Conservation (phyloP, 108 stramenopile genomes). For the Cyclotella cryptica region DNA sequence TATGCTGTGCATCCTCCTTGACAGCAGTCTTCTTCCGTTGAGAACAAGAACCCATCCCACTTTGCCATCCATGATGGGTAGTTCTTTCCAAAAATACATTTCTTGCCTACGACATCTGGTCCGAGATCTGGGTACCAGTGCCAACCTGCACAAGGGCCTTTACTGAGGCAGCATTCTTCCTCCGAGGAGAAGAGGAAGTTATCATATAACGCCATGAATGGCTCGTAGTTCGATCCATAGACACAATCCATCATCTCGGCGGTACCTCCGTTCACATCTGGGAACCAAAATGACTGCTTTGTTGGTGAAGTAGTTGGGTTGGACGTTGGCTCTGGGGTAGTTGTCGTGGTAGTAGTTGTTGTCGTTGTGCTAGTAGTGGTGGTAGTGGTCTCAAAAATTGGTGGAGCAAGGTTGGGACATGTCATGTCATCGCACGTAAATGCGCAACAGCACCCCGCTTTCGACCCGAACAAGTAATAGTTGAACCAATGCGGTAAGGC, state of each 20-base stretch:
- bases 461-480: background rate
- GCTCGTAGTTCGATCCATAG: conserved; percentile 1
- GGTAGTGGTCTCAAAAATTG: background rate
- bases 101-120: background rate
- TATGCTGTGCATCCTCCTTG: background rate
- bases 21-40: conserved; percentile 8
- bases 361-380: background rate
- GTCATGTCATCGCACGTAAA: conserved; percentile 1
- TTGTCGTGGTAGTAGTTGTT: background rate
- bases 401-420: background rate
- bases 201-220: background rate
- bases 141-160: conserved; percentile 1
- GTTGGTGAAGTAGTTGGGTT: background rate
- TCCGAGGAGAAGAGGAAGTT: conserved; percentile 7
- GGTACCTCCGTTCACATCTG: background rate
- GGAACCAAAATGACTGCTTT: conserved; percentile 10
- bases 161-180: conserved; percentile 7
- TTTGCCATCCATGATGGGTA: conserved; percentile 10
- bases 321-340: background rate
- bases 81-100: background rate
- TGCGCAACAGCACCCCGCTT: background rate
- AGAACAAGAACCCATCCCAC: background rate
- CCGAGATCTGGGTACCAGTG: background rate
- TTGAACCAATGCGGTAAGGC: background rate
- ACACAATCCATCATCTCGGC: background rate